Base-by-base conservation (phyloP, 2,329 filamentous ascomycete genomes). In the Aspergillus uvarum region DNA sequence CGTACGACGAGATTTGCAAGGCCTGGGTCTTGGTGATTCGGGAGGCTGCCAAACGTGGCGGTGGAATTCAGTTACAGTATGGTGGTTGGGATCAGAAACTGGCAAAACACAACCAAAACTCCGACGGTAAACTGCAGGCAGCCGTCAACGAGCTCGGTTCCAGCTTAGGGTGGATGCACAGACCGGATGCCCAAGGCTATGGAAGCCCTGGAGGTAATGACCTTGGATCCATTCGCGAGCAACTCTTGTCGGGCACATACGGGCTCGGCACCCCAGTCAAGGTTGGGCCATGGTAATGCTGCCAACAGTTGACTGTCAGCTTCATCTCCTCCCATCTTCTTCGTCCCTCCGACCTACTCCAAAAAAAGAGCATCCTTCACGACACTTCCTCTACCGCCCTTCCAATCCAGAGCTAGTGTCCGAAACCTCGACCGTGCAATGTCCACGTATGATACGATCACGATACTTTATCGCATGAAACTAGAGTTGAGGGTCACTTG, bases 1-100 rank as follows among this genome's bases (percentile, higher is more conserved):
- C 94, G 6, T 99, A 99, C 72, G 94, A 99, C 70, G 95, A 98
- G 73, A 93, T 99, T 64, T 89, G 91, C 26, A 92, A 89, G 70
- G 95, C 95, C 1, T 99, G 95, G 95, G 88, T 91, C 16, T 77
- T 96, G 66, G 94, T 96, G 53, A 90, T 99, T 67, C 89, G 88
- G 62, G 95, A 99, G 76, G 92, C 92, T 2, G 88, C 90, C 22
- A 98, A 98, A 80, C 86, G 90, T 67, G 94, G 92, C 11, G 93
- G 92, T 29, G 95, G 95, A 35, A 95, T 98, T 69, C 87, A 91
- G 65, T 73, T 99, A 65, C 91, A 96, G 70, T 91, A 92, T 51
- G 92, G 90, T 56, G 91, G 91, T 60, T 99, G 95, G 95, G 94
- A 98, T 70, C 88, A 95, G 75, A 91, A 87, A 68, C 80, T 99